These are phyloP conservation scores for Apiotrichum montevideense DNA, from an alignment of 1,284 basidiomycete species.

Conservation along the genomic window DNA sequence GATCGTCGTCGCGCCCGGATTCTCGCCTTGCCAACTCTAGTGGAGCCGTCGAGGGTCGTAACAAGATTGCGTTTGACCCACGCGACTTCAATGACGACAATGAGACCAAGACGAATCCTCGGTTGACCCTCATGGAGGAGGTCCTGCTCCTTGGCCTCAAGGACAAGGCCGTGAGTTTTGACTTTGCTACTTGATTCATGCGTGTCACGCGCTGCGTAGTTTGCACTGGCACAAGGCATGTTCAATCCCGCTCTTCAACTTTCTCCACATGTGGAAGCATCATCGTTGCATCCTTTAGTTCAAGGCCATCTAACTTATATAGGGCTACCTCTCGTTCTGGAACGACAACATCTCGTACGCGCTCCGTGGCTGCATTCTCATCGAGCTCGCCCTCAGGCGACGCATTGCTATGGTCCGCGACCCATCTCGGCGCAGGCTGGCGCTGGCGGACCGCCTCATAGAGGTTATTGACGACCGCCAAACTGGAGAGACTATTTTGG, in stretches of 20 bases:
- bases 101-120: slow-evolving; percentile 70
- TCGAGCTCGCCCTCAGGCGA: slow-evolving; percentile 83
- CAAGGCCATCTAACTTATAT: background rate
- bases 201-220: too few relatives aligned
- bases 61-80: slow-evolving; percentile 88
- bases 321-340: slow-evolving; percentile 94
- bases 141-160: slow-evolving; percentile 84
- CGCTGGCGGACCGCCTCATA: slow-evolving; percentile 74
- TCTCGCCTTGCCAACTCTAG: slow-evolving; percentile 4
- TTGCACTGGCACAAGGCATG: too few relatives aligned
- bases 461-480: slow-evolving; percentile 85
- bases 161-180: slow-evolving; percentile 69
- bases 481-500: slow-evolving; percentile 90
- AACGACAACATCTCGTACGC: slow-evolving; percentile 98
- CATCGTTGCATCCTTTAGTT: too few relatives aligned
- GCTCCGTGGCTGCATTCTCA: slow-evolving; percentile 85
- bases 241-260: too few relatives aligned
- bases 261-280: too few relatives aligned
- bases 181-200: too few relatives aligned
- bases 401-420: slow-evolving; percentile 84
- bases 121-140: slow-evolving; percentile 94
- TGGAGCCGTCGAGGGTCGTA: slow-evolving; percentile 66
- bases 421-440: slow-evolving; percentile 66
- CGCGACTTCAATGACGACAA: slow-evolving; percentile 74
- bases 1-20: slow-evolving; percentile 7